Evolutionary conservation across 176 grass and related monocot genomes (phyloP).

Genomic region (Avena sativa): DNA sequence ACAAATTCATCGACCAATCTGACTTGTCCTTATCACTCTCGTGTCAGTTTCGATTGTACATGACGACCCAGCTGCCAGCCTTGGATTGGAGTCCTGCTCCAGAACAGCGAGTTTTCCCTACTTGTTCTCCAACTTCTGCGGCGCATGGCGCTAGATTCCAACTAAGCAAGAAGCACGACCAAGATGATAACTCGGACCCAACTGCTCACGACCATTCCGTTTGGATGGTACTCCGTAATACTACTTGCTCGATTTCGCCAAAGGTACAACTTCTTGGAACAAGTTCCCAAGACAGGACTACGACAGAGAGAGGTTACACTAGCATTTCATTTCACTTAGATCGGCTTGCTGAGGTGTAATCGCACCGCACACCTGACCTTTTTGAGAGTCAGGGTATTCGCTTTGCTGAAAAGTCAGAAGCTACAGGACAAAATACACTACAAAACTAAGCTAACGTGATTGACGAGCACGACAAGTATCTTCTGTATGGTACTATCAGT

Average conservation of each 20-base stretch:
- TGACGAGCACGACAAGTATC: not conserved
- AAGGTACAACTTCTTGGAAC: not conserved
- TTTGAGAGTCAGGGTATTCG: not conserved
- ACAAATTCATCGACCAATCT: too few relatives aligned
- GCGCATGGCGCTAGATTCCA: not conserved
- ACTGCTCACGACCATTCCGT: not conserved
- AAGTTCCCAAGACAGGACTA: not conserved
- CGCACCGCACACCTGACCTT: not conserved
- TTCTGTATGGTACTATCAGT: not conserved
- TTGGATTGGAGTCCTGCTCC: not conserved
- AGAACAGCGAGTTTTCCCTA: not conserved
- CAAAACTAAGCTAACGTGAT: not conserved
- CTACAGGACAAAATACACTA: not conserved
- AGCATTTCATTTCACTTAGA: not conserved
- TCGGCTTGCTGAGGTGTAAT: slow-evolving; percentile 36
- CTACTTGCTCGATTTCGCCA: too few relatives aligned
- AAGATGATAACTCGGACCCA: not conserved
- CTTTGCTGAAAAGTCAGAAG: slow-evolving; percentile 1
- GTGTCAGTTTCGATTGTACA: not conserved
- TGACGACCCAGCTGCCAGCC: not conserved
- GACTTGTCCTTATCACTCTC: too few relatives aligned
- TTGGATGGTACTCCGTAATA: not conserved
- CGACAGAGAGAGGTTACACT: not conserved
- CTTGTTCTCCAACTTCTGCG: not conserved
- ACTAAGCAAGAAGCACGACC: not conserved